Base-by-base conservation (phyloP, 2,329 filamentous ascomycete species). In the Onygena corvina region DNA sequence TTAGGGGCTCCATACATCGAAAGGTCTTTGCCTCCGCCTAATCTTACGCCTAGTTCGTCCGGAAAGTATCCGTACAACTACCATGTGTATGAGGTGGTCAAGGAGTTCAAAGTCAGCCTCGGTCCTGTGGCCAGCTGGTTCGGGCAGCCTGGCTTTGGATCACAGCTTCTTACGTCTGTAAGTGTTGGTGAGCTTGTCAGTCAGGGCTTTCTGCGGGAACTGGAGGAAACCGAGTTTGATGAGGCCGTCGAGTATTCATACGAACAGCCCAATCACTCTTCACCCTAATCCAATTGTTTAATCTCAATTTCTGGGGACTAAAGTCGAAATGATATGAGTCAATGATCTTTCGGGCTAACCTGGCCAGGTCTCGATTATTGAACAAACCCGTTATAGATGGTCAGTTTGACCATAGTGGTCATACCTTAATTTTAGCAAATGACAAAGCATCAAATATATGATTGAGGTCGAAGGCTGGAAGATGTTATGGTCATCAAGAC, bases 31-130 rank as follows among this genome's bases (percentile, higher is more conserved):
- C 45, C 45, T 4, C 45, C 45, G 21, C 1, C 31, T 4, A 47
- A 47, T 14, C 45, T 47, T 18, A 18, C 31, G 9, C 45, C 45
- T 7, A 30, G 25, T 3, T 3, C 16, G 6, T 20, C 23, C 14
- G 45, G 45, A n/a, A 35, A 47, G 9, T 47, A 47, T 27, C 45
- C 45, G 11, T 25, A 47, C 31, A 47, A 47, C 9, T 47, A 47
- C 18, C 45, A 47, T 25, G 45, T 47, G 4, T 47, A 47, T 16
- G 5, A 11, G 45, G 45, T 47, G 6, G 0, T 25, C 29, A 20
- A 47, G 30, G 8, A 9, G n/a, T 35, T 47, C 14, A 0, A 18
- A 12, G 45, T 11, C n/a, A 20, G 7, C 5, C 12, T 35, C 2
- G 45, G 45, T 9, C 45, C 45, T 3, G 30, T 47, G 20, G 30